Conservation (phyloP, 2,329 filamentous ascomycete genomes). For the Diplodia mutila region DNA sequence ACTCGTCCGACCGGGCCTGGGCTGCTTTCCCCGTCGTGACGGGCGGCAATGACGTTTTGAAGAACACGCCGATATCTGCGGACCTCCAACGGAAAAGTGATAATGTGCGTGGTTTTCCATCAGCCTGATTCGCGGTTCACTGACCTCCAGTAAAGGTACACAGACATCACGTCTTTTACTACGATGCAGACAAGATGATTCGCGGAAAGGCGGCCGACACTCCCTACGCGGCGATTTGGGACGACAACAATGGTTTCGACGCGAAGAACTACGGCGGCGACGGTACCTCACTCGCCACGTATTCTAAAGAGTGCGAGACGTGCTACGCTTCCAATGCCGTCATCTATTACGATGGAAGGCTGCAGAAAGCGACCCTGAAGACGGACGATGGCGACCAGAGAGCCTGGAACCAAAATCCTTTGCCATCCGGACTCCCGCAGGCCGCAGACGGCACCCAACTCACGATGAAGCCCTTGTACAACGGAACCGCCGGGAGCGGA, state of each 20-base stretch:
- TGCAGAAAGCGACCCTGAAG: background rate
- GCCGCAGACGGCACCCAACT: background rate
- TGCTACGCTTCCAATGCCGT: background rate
- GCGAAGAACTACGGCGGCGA: background rate
- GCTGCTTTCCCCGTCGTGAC: background rate
- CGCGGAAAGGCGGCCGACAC: background rate
- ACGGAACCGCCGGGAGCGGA: background rate
- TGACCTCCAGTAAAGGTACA: background rate
- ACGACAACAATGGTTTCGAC: background rate
- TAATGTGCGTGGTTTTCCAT: background rate
- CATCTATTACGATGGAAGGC: background rate
- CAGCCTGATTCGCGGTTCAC: background rate
- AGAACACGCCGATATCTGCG: background rate
- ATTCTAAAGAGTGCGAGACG: background rate
- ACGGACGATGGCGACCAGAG: no score
- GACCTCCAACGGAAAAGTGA: background rate
- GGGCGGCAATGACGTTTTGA: background rate
- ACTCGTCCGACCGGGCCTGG: background rate
- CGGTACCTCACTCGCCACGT: background rate
- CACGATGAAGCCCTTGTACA: background rate
- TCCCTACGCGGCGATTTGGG: background rate
- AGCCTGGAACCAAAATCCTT: background rate
- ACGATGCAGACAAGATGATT: background rate
- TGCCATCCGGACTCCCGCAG: background rate
- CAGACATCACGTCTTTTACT: background rate